Conservation (phyloP, 2,329 filamentous ascomycete species). For the Fusarium longipes region DNA sequence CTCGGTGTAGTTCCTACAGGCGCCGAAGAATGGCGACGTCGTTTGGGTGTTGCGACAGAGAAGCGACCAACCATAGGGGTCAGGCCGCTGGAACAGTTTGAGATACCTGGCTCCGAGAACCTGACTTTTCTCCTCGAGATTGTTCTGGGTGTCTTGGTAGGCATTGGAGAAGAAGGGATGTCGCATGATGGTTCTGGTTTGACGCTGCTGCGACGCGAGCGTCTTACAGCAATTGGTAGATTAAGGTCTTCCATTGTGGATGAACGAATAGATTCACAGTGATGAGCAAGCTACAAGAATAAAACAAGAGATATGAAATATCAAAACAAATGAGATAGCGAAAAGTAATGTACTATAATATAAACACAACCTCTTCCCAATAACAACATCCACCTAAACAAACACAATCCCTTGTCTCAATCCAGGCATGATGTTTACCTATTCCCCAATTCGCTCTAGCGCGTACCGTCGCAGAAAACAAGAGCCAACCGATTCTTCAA, state of each 20-base stretch:
- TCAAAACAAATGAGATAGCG: background rate
- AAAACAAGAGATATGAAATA: background rate
- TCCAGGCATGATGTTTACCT: constrained; percentile 58
- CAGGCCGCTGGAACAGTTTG: constrained; percentile 59
- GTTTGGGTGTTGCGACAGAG: constrained; percentile 54
- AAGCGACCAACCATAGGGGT: constrained; percentile 69
- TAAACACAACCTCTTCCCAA: background rate
- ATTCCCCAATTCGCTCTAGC: constrained; percentile 56
- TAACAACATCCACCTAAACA: background rate
- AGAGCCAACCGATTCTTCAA: constrained; percentile 45
- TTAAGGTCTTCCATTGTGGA: constrained; percentile 54
- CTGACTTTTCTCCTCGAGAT: constrained; percentile 62
- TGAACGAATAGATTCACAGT: background rate
- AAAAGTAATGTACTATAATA: background rate
- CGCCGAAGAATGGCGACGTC: constrained; percentile 60
- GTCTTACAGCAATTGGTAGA: constrained; percentile 67
- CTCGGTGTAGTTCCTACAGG: constrained; percentile 47
- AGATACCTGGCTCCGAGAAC: constrained; percentile 68
- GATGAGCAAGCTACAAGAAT: background rate
- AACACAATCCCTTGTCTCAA: constrained; percentile 14
- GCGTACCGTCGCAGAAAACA: constrained; percentile 38
- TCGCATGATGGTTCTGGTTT: constrained; percentile 45
- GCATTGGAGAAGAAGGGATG: constrained; percentile 17
- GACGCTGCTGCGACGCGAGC: constrained; percentile 60
- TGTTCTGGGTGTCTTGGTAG: constrained; percentile 48